Base-by-base conservation (phyloP, 2,329 filamentous ascomycete species). In the Davidsoniella neocaledoniae region DNA sequence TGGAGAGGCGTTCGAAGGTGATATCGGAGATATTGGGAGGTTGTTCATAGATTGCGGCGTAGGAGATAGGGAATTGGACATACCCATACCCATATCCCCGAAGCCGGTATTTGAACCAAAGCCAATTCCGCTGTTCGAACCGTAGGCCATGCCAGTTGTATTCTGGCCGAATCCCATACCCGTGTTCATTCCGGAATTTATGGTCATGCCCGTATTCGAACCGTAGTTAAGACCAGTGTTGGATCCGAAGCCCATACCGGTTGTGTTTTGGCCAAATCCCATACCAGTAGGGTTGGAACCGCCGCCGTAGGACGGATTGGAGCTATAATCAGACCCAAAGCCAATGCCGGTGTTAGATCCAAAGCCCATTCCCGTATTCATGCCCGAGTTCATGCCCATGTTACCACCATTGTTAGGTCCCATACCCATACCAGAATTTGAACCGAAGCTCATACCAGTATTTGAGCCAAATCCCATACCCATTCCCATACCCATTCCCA, bases 191-290 rank as follows among this genome's bases (percentile, higher is more conserved):
- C n/a, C 40, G 25, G 5, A 10, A 29, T 29, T 29, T 6, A 29
- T 9, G 7, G 2, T 12, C 12, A 44, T 3, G 5, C 36, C 37
- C 23, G 41, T 26, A 36, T 41, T 52, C 8, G 50, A 45, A 19
- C 41, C 33, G 26, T 40, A 49, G 12, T 36, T 37, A 12, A 52
- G 40, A 3, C 50, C 50, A 3, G 50, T 48, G 21, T 51, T 48
- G 17, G 39, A 38, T 5, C 38, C 38, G 33, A 50, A 19, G 8
- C 42, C 48, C 37, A 48, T 29, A 23, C 41, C 41, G 8, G 17
- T 23, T 5, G 44, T 46, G 38, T 46, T 37, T 37, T 16, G 17
- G 6, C 16, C 45, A 21, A 39, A 40, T 14, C 19, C 45, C 19
- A 39, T 36, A 12, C 45, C 45, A 9, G 45, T 47, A 39, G 37